Conservation (phyloP, 2,329 filamentous ascomycete genomes). For the Paraphoma sp. region DNA sequence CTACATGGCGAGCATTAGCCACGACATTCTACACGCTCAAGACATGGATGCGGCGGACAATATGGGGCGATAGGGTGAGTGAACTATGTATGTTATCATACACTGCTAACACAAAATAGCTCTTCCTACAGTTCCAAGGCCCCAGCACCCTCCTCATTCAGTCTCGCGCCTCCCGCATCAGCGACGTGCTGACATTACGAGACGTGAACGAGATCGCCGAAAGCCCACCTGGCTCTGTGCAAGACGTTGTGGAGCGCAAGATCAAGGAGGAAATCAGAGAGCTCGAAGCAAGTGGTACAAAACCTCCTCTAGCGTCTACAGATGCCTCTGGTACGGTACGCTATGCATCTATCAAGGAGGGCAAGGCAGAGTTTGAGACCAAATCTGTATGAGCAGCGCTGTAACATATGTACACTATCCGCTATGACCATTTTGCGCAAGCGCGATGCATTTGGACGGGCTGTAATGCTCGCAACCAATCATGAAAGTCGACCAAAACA, state of each 20-base stretch:
- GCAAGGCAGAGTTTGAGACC: conserved; percentile 37
- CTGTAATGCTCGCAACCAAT: not conserved
- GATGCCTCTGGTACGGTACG: conserved; percentile 23
- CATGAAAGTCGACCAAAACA: not conserved
- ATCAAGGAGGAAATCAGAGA: conserved; percentile 47
- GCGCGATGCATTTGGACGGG: too few relatives aligned
- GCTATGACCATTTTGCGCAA: not conserved
- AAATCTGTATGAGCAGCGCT: conserved; percentile 7
- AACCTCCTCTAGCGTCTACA: conserved; percentile 20
- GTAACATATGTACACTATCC: conserved; percentile 20
- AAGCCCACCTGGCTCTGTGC: conserved; percentile 73
- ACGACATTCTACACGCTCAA: conserved; percentile 72
- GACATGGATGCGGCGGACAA: conserved; percentile 78
- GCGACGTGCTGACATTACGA: conserved; percentile 76
- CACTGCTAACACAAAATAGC: conserved; percentile 44
- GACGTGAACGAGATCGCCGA: conserved; percentile 93
- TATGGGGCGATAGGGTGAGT: conserved; percentile 86
- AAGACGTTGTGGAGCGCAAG: conserved; percentile 56
- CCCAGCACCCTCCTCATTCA: conserved; percentile 87
- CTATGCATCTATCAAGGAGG: conserved; percentile 35
- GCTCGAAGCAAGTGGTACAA: conserved; percentile 26
- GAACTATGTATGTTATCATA: not conserved
- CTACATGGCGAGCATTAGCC: conserved; percentile 73
- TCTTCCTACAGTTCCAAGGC: conserved; percentile 90
- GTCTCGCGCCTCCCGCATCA: conserved; percentile 79